Percentiles rank a stretch among this genome's conserved stretches.
phyloP scores from a whole-genome alignment of 1,284 basidiomycete species.

The Pseudozyma thailandica region DNA sequence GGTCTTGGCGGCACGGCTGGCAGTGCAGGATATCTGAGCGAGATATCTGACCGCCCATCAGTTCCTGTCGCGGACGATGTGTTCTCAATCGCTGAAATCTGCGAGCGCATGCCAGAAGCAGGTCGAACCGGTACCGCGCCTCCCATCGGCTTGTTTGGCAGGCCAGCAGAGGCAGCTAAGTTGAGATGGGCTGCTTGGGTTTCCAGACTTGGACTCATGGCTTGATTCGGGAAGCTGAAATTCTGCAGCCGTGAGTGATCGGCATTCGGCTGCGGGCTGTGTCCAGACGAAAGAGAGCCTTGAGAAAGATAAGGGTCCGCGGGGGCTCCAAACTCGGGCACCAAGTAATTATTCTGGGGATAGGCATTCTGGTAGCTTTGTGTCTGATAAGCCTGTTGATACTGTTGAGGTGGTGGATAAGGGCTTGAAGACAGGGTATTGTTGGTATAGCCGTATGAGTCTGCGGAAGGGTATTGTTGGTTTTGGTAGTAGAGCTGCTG shows the following conservation, averaged over 20 bases:
- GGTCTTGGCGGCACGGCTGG: conserved; percentile 15
- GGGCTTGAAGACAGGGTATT: conserved; percentile 6
- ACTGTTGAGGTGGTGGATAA: conserved; percentile 10
- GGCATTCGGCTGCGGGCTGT: conserved; percentile 23
- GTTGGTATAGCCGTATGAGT: conserved; percentile 9
- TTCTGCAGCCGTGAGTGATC: conserved; percentile 16
- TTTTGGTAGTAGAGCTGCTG: conserved; percentile 20
- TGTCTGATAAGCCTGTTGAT: conserved; percentile 6
- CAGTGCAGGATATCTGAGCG: conserved; percentile 39
- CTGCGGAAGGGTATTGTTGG: conserved; percentile 26
- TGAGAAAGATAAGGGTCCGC: conserved; percentile 5
- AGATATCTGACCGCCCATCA: conserved; percentile 18
- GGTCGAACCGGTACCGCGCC: background rate
- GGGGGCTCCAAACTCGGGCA: conserved; percentile 1
- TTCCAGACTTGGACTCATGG: conserved; percentile 16
- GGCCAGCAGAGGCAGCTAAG: background rate
- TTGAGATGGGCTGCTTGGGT: conserved; percentile 21
- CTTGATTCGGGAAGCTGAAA: conserved; percentile 20
- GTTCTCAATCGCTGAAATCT: no score
- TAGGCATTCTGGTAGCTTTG: conserved; percentile 6
- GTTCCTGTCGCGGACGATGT: background rate
- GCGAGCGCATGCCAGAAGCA: background rate
- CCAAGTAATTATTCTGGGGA: conserved; percentile 6
- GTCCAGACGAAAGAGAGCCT: conserved; percentile 14
- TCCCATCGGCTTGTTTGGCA: conserved; percentile 5